Evolutionary conservation across 1,284 basidiomycete species (phyloP).

Genomic region (Ustilago xerochloae): DNA sequence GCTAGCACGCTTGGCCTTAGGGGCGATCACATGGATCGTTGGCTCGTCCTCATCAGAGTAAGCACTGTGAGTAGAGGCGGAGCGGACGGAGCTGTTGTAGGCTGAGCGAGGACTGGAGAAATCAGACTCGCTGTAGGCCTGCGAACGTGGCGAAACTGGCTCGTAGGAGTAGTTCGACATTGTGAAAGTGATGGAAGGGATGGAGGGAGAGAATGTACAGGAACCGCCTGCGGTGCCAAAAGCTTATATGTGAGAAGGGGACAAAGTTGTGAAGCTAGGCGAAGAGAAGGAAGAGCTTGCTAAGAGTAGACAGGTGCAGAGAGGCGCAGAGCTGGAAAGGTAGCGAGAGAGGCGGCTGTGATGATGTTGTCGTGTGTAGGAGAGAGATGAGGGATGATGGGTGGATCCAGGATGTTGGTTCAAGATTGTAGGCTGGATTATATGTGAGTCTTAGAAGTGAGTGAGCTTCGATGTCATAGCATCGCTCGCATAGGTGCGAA

Average conservation of each 20-base stretch:
- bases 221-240: slow-evolving; percentile 22
- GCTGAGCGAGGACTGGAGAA: slow-evolving; percentile 37
- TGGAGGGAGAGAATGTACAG: too few relatives aligned
- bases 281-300: not conserved
- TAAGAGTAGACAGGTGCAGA: not conserved
- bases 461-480: slow-evolving; percentile 21
- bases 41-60: slow-evolving; percentile 32
- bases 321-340: not conserved
- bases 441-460: slow-evolving; percentile 17
- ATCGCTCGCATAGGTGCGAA: not conserved
- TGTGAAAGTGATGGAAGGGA: not conserved
- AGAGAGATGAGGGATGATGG: not conserved
- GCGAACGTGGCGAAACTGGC: slow-evolving; percentile 37
- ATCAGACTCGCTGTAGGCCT: slow-evolving; percentile 28
- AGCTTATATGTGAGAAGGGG: slow-evolving; percentile 7
- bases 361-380: not conserved
- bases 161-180: slow-evolving; percentile 39
- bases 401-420: not conserved
- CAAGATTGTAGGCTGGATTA: slow-evolving; percentile 7
- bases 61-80: slow-evolving; percentile 24
- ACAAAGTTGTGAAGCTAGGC: not conserved
- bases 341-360: not conserved
- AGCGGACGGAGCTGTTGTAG: slow-evolving; percentile 26
- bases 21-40: slow-evolving; percentile 13
- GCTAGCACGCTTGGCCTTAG: slow-evolving; percentile 16